Evolutionary conservation across 2,329 filamentous ascomycete genomes (phyloP).

Genomic region (Pseudocercospora fijiensis): DNA sequence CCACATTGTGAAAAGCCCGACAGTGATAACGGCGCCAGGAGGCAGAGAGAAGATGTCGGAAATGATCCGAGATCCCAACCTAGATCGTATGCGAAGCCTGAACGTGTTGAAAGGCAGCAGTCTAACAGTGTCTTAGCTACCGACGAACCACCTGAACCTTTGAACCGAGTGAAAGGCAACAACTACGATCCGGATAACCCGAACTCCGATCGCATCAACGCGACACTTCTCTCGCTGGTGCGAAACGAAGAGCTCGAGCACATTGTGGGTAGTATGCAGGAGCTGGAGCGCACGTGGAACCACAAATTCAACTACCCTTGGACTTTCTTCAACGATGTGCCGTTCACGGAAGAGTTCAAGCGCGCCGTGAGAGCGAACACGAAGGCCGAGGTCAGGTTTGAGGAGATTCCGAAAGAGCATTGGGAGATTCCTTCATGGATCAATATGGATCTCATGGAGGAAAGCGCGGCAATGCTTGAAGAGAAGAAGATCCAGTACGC

Average conservation of each 20-base stretch:
- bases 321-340: conserved; percentile 98
- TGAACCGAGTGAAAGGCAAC: conserved; percentile 67
- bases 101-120: not conserved
- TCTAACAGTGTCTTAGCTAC: conserved; percentile 46
- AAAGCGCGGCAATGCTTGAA: conserved; percentile 78
- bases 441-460: conserved; percentile 77
- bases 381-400: conserved; percentile 83
- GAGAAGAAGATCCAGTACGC: conserved; percentile 90
- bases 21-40: conserved; percentile 40
- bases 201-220: conserved; percentile 82
- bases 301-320: conserved; percentile 99
- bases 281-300: conserved; percentile 95
- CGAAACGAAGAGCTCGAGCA: conserved; percentile 84
- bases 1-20: conserved; percentile 65
- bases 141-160: conserved; percentile 73
- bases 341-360: conserved; percentile 93
- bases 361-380: conserved; percentile 73
- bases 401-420: conserved; percentile 89
- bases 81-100: conserved; percentile 66
- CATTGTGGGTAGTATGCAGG: conserved; percentile 83
- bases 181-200: conserved; percentile 75
- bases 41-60: conserved; percentile 51
- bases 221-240: conserved; percentile 86
- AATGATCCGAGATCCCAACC: conserved; percentile 76
- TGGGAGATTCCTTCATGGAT: conserved; percentile 94